A percentile compares a stretch with the other conserved stretches of the same genome.
Evolutionary conservation across 768 basidiomycete species (phyloP).

Genomic region (Clitopilus hobsonii): DNA sequence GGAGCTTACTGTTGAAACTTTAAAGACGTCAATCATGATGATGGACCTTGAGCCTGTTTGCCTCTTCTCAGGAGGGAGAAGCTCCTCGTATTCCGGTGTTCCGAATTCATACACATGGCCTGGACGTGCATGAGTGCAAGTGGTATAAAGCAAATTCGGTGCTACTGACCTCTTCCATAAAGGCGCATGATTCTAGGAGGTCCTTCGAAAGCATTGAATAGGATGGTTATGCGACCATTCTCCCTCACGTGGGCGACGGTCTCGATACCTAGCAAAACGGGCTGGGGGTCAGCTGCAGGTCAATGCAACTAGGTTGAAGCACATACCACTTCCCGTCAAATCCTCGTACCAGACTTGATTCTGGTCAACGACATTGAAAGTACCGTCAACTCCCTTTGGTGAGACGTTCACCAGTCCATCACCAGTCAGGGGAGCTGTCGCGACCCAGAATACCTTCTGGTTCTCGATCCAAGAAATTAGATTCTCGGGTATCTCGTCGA

Average conservation of each 20-base stretch:
- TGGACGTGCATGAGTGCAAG: constrained; percentile 10
- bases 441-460: constrained; percentile 73
- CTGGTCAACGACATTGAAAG: constrained; percentile 53
- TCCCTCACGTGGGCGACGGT: constrained; percentile 50
- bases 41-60: constrained; percentile 37
- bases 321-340: constrained; percentile 62
- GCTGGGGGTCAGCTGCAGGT: not conserved
- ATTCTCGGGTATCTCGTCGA: constrained; percentile 49
- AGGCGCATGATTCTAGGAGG: constrained; percentile 44
- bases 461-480: constrained; percentile 51
- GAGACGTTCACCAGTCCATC: constrained; percentile 66
- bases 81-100: constrained; percentile 33
- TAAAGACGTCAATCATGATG: constrained; percentile 40
- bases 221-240: constrained; percentile 47
- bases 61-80: constrained; percentile 27
- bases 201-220: constrained; percentile 50
- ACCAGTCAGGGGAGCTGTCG: constrained; percentile 51
- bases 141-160: not conserved
- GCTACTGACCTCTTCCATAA: constrained; percentile 39
- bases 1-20: constrained; percentile 34
- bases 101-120: constrained; percentile 44
- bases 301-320: no score
- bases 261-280: constrained; percentile 35
- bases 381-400: constrained; percentile 57
- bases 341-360: constrained; percentile 72